A percentile compares a stretch with the other conserved stretches of the same genome.
These are phyloP conservation scores for Jacaranda mimosifolia DNA, from an alignment of 257 asterid species.

Conservation along the genomic window DNA sequence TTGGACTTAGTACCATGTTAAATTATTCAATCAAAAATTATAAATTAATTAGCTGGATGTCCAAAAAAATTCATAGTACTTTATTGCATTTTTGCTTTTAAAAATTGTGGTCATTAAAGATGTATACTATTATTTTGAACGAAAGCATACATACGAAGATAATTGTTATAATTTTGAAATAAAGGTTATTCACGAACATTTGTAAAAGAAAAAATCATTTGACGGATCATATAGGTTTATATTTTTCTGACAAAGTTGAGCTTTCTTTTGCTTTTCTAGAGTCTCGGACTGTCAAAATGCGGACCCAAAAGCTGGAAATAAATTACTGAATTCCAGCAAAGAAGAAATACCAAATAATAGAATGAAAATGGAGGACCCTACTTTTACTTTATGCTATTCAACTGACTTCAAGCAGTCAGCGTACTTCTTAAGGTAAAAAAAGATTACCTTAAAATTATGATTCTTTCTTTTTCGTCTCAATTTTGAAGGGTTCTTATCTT, in stretches of 20 bases:
- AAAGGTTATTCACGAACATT: too few relatives aligned
- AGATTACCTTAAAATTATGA: not conserved
- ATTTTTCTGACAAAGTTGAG: not conserved
- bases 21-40: not conserved
- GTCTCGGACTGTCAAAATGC: not conserved
- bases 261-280: not conserved
- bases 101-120: too few relatives aligned
- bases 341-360: not conserved
- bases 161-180: too few relatives aligned
- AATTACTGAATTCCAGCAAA: constrained; percentile 17
- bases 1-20: not conserved
- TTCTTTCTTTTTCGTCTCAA: constrained; percentile 21
- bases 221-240: too few relatives aligned
- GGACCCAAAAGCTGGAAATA: not conserved
- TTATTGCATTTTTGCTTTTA: too few relatives aligned
- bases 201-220: too few relatives aligned
- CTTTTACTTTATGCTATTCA: constrained; percentile 37
- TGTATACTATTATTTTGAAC: too few relatives aligned
- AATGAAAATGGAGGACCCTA: constrained; percentile 44
- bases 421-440: constrained; percentile 39
- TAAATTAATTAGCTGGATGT: not conserved
- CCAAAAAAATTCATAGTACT: too few relatives aligned
- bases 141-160: too few relatives aligned
- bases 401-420: constrained; percentile 49
- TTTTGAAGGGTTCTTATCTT: constrained; percentile 31